Conservation (phyloP, 305 asterid genomes). For the Nicotiana rustica region DNA sequence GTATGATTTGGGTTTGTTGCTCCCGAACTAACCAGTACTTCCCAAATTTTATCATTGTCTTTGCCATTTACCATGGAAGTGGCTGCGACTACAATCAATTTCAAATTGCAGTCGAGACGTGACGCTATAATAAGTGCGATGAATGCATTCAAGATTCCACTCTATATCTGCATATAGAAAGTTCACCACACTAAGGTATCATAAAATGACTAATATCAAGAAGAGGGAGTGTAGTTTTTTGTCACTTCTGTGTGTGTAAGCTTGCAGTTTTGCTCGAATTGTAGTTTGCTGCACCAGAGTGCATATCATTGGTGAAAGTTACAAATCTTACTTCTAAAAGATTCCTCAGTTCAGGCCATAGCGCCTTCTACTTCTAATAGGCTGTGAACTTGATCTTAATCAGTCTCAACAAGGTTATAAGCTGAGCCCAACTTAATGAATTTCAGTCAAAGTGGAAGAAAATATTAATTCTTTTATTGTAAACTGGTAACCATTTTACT, state of each 20-base stretch:
- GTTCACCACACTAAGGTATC: not conserved
- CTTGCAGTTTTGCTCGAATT: not conserved
- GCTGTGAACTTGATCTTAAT: not conserved
- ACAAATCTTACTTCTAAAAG: not conserved
- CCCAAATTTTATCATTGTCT: not conserved
- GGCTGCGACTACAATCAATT: not conserved
- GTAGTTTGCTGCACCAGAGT: not conserved
- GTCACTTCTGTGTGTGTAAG: not conserved
- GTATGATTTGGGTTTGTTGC: not conserved
- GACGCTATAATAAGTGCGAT: not conserved
- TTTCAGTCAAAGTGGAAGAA: not conserved
- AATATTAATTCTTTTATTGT: not conserved
- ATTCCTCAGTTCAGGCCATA: no score
- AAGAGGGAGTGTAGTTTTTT: not conserved
- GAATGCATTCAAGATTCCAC: not conserved
- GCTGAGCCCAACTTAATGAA: not conserved
- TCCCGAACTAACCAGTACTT: not conserved
- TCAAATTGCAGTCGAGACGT: not conserved
- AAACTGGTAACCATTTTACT: conserved; percentile 1
- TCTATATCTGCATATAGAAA: conserved; percentile 15
- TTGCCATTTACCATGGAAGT: not conserved
- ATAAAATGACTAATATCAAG: not conserved
- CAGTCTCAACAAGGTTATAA: not conserved
- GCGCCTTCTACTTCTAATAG: not conserved
- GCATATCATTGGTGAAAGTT: not conserved